A percentile compares a stretch with the other conserved stretches of the same genome.
phyloP scores from a whole-genome alignment of 345 rosid genomes.

The Xanthoceras sorbifolium region DNA sequence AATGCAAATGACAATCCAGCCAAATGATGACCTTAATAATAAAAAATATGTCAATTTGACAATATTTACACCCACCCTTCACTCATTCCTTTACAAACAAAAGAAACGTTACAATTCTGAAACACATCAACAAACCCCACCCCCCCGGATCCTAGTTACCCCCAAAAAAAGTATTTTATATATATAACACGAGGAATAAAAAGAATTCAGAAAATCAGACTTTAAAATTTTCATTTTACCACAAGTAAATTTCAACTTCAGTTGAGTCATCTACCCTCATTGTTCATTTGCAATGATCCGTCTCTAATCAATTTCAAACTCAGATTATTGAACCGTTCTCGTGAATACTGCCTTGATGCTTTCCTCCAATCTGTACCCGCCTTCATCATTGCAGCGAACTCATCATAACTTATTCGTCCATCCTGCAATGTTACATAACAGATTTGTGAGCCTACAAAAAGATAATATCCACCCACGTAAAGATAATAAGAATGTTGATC shows the following conservation, averaged over 20 bases:
- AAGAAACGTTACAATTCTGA: constrained; percentile 15
- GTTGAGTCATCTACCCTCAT: constrained; percentile 32
- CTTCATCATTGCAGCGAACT: constrained; percentile 93
- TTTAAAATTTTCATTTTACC: background rate
- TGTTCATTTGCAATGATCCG: constrained; percentile 60
- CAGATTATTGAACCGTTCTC: constrained; percentile 87
- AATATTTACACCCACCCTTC: constrained; percentile 35
- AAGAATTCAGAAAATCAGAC: constrained; percentile 14
- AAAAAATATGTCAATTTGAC: background rate
- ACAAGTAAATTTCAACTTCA: constrained; percentile 7
- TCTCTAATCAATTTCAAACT: constrained; percentile 80
- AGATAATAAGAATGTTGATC: background rate
- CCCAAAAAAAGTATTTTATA: background rate
- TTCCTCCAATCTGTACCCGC: constrained; percentile 98
- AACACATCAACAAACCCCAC: constrained; percentile 12
- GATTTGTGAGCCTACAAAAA: background rate
- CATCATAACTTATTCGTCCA: constrained; percentile 87
- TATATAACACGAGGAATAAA: background rate
- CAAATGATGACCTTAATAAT: background rate
- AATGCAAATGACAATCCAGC: no score
- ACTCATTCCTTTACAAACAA: constrained; percentile 18
- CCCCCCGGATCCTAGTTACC: constrained; percentile 25
- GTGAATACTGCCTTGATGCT: constrained; percentile 91
- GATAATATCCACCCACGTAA: background rate
- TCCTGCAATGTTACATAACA: constrained; percentile 47